phyloP scores from a whole-genome alignment of 169 alveolate species.

The Eimeria zaria region DNA sequence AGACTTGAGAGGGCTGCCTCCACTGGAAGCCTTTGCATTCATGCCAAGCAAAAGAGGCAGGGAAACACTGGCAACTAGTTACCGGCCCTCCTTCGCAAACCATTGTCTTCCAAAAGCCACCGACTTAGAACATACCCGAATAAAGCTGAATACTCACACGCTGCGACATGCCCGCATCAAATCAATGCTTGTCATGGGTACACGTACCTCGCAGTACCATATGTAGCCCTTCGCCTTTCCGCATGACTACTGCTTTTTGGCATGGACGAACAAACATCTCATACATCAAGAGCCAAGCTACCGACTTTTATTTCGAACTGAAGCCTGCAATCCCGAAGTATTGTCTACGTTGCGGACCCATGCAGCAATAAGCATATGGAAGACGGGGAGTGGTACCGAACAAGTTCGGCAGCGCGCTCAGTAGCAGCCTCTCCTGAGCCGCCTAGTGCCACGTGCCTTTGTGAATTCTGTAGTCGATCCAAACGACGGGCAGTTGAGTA shows the following conservation, averaged over 20 bases:
- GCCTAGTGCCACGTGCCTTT: neutral
- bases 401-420: neutral
- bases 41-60: neutral
- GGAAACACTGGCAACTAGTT: neutral
- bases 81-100: neutral
- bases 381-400: neutral
- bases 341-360: neutral
- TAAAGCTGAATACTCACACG: neutral
- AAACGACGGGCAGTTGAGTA: neutral
- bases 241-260: neutral
- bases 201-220: neutral
- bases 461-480: neutral
- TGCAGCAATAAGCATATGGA: neutral
- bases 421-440: neutral
- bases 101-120: neutral
- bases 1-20: neutral
- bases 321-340: neutral
- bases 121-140: neutral
- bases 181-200: neutral
- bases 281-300: neutral
- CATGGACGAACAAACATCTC: neutral
- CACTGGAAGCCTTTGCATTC: neutral
- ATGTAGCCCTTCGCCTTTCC: neutral
- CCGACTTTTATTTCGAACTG: neutral
- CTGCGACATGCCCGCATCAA: neutral